Evolutionary conservation across 768 basidiomycete genomes (phyloP).

Genomic region (Naganishia vaughanmartiniae): DNA sequence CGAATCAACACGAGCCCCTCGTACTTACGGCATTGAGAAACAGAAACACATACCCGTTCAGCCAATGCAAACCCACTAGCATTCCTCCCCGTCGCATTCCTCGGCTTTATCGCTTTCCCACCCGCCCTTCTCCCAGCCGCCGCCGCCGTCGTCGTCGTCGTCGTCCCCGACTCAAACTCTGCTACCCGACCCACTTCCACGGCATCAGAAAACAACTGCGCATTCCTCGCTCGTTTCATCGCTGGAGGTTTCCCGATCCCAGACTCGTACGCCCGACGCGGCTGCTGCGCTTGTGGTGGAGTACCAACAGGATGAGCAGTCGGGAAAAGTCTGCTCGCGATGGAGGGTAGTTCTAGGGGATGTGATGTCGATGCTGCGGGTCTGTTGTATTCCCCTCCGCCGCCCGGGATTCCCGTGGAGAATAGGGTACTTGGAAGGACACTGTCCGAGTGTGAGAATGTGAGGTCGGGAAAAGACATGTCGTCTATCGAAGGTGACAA

Average conservation of each 20-base stretch:
- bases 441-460: conserved; percentile 18
- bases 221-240: conserved; percentile 20
- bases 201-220: not conserved
- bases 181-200: not conserved
- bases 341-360: conserved; percentile 25
- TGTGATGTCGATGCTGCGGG: not conserved
- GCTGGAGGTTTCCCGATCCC: conserved; percentile 31
- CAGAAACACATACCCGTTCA: not conserved
- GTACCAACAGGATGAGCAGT: conserved; percentile 1
- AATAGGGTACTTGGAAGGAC: conserved; percentile 4
- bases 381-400: too few relatives aligned
- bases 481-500: conserved; percentile 25
- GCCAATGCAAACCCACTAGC: conserved; percentile 19
- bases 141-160: not conserved
- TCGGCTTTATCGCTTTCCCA: conserved; percentile 1
- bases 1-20: not conserved
- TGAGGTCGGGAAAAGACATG: conserved; percentile 27
- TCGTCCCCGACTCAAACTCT: not conserved
- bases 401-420: not conserved
- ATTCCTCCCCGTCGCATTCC: conserved; percentile 32
- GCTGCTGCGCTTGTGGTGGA: not conserved
- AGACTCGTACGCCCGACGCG: conserved; percentile 9
- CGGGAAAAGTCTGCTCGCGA: conserved; percentile 29
- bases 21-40: not conserved
- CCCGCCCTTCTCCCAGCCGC: not conserved